phyloP scores from a whole-genome alignment of 306 rosid genomes.

The Aeschynomene evenia region DNA sequence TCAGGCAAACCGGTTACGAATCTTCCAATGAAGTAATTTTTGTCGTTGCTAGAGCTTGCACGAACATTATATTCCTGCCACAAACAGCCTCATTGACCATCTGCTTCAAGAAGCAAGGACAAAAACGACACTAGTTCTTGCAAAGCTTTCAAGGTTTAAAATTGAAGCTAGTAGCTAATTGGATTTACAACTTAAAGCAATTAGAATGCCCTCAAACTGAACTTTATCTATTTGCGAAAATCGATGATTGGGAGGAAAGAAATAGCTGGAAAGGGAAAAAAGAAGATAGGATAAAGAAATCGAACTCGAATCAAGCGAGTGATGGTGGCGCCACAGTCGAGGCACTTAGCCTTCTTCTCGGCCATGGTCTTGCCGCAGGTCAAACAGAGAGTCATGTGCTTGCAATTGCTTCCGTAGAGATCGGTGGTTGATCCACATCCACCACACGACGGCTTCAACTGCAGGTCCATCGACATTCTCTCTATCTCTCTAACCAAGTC shows the following conservation, averaged over 20 bases:
- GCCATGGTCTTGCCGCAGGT: slow-evolving; percentile 80
- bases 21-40: slow-evolving; percentile 72
- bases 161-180: not conserved
- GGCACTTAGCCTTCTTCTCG: slow-evolving; percentile 59
- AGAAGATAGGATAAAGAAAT: not conserved
- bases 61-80: slow-evolving; percentile 83
- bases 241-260: not conserved
- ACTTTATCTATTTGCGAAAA: not conserved
- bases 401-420: slow-evolving; percentile 82
- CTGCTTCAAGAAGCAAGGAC: not conserved
- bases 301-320: slow-evolving; percentile 74
- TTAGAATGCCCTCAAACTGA: not conserved
- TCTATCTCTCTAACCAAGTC: not conserved
- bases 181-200: not conserved
- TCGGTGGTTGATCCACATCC: slow-evolving; percentile 75
- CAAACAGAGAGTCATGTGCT: slow-evolving; percentile 78
- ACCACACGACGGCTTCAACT: slow-evolving; percentile 56
- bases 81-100: not conserved
- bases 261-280: not conserved
- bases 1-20: slow-evolving; percentile 75
- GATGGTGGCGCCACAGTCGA: slow-evolving; percentile 62
- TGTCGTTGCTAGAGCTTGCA: slow-evolving; percentile 61
- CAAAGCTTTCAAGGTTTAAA: not conserved
- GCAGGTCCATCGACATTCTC: slow-evolving; percentile 57
- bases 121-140: not conserved